phyloP scores from a whole-genome alignment of 257 asterid genomes.

The Solanum chmielewskii region DNA sequence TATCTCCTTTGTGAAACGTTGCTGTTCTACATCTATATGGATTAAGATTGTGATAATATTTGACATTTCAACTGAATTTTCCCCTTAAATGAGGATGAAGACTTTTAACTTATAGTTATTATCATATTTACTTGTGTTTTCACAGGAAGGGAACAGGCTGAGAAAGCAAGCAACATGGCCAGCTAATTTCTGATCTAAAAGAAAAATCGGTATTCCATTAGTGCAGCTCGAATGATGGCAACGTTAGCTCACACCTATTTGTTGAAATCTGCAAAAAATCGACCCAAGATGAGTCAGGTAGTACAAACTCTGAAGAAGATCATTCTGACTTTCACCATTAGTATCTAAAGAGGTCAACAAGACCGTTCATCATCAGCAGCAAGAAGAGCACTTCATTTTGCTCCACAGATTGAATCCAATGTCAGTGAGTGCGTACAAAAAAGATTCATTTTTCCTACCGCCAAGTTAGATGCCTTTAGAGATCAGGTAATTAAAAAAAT shows the following conservation, averaged over 20 bases:
- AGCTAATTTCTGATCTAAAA: neutral
- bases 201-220: constrained; percentile 29
- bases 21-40: neutral
- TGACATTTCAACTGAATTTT: neutral
- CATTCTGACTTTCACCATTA: constrained; percentile 4
- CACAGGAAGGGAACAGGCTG: neutral
- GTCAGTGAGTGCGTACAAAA: neutral
- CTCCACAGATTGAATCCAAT: neutral
- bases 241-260: constrained; percentile 66
- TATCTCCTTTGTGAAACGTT: neutral
- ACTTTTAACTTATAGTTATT: neutral
- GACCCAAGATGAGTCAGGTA: constrained; percentile 85
- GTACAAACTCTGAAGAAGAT: constrained; percentile 58
- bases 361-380: too few species aligned
- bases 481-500: neutral
- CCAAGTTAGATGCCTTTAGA: neutral
- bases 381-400: neutral
- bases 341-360: too few species aligned
- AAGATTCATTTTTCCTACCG: neutral
- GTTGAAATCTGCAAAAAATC: constrained; percentile 50
- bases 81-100: neutral
- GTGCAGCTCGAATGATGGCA: constrained; percentile 53
- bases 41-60: neutral
- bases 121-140: neutral
- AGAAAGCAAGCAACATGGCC: neutral